phyloP scores from a whole-genome alignment of 441 rosid species.

The Aquilaria agallochum region DNA sequence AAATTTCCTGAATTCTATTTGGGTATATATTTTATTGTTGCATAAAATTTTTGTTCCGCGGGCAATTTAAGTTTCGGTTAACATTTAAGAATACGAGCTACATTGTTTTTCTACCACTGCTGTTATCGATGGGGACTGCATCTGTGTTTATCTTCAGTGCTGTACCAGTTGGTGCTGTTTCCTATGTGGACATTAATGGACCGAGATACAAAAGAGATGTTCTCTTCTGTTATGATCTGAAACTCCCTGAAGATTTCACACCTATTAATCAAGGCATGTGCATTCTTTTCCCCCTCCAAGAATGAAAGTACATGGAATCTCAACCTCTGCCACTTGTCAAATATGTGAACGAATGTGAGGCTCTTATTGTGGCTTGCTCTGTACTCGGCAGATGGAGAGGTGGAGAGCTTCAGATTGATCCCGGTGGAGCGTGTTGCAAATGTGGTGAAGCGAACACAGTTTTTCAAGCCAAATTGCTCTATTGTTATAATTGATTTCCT shows the following conservation, averaged over 20 bases:
- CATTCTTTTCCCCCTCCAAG: slow-evolving; percentile 4
- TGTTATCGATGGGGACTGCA: slow-evolving; percentile 6
- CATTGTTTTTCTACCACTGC: neutral
- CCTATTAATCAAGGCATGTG: slow-evolving; percentile 55
- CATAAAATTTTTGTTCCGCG: neutral
- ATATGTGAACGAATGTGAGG: slow-evolving; percentile 1
- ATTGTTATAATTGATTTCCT: slow-evolving; percentile 80
- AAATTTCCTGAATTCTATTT: slow-evolving; percentile 15
- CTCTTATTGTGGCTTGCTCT: slow-evolving; percentile 5
- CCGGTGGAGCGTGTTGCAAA: slow-evolving; percentile 62
- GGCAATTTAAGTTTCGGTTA: too few species aligned
- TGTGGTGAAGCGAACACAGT: slow-evolving; percentile 52
- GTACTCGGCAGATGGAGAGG: slow-evolving; percentile 76
- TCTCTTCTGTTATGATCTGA: slow-evolving; percentile 75
- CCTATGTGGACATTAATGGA: slow-evolving; percentile 65
- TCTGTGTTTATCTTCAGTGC: slow-evolving; percentile 42
- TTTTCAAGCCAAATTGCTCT: slow-evolving; percentile 81
- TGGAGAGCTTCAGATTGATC: slow-evolving; percentile 77
- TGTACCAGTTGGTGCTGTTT: slow-evolving; percentile 77
- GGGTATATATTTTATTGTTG: slow-evolving; percentile 7
- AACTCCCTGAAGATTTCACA: slow-evolving; percentile 60
- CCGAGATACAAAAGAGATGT: slow-evolving; percentile 73
- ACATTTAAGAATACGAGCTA: neutral
- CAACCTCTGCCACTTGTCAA: neutral
- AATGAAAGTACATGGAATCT: neutral